Base-by-base conservation (phyloP, 1,284 basidiomycete species). In the Exobasidium rhododendri region DNA sequence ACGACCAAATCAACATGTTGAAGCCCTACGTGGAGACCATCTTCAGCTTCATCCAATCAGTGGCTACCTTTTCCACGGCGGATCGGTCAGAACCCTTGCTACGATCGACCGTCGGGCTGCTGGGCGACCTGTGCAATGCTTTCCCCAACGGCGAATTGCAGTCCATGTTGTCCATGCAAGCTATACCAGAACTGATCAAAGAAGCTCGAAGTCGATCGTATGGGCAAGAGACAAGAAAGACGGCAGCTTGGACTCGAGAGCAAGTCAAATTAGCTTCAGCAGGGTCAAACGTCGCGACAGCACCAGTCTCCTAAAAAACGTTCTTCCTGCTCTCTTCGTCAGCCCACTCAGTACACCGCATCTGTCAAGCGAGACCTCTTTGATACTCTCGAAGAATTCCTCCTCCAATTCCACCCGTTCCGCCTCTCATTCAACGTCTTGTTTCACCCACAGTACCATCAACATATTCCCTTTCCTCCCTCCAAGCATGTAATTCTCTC, bases 121-220 rank as follows among this genome's bases (percentile, higher is more conserved):
- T 98, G 60, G 96, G 96, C 63, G 94, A 99, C 78, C 84, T 98
- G 49, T 94, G 92, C 0, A 85, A 87, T 20, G 85, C 92, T 73
- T 85, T 96, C 79, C 70, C 73, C 20, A 64, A 65, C 22, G 75
- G 76, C 11, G 69, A 77, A 52, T 59, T 78, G 20, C 91, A 91
- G 82, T 87, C 88, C 52, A 80, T 87, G 57, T 82, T 98, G 59
- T 84, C 91, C 52, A 83, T 86, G 46, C 87, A 88, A 44, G 97
- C 94, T 92, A 85, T 98, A 58, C 85, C 86, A 2, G 83, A 84
- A 20, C 88, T 92, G 67, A 83, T 98, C 74, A 85, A 90, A 67
- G 76, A 80, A 6, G 84, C 83, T n/a, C 74, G 84, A 56, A 81
- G 80, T 50, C 79, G 83, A 53, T 78, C 81, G n/a, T 81, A 82